Conservation (phyloP, 129 eudicot species). For the Arctium lappa region DNA sequence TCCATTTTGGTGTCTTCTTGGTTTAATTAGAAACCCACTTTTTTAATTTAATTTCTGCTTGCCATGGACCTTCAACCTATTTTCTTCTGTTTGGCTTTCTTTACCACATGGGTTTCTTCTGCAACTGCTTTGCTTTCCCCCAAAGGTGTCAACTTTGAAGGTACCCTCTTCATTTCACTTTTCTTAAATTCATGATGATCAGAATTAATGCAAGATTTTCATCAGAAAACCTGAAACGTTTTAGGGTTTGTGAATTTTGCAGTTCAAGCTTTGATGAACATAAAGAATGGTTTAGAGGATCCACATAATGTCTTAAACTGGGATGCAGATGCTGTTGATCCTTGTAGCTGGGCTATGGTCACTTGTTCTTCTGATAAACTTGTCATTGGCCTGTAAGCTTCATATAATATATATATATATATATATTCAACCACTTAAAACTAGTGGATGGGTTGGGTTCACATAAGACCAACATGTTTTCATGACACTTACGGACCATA, state of each 20-base stretch:
- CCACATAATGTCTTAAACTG: constrained; percentile 69
- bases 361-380: constrained; percentile 59
- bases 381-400: constrained; percentile 71
- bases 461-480: no score
- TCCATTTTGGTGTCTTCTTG: constrained; percentile 10
- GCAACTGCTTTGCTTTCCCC: constrained; percentile 67
- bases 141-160: constrained; percentile 90
- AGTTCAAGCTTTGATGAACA: constrained; percentile 91
- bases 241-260: constrained; percentile 1
- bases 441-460: no score
- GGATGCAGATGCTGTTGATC: constrained; percentile 78
- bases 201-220: neutral
- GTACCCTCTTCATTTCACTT: constrained; percentile 19
- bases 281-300: constrained; percentile 54
- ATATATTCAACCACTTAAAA: no score
- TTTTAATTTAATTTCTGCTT: neutral
- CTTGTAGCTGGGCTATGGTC: constrained; percentile 81
- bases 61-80: constrained; percentile 32
- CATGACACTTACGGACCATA: no score
- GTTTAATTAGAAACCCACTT: constrained; percentile 11
- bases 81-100: constrained; percentile 38
- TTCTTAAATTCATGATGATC: neutral
- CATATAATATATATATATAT: neutral
- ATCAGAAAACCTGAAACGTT: no score
- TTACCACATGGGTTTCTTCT: constrained; percentile 44